phyloP scores from a whole-genome alignment of 352 stramenopile genomes.

The Phytophthora syringae region DNA sequence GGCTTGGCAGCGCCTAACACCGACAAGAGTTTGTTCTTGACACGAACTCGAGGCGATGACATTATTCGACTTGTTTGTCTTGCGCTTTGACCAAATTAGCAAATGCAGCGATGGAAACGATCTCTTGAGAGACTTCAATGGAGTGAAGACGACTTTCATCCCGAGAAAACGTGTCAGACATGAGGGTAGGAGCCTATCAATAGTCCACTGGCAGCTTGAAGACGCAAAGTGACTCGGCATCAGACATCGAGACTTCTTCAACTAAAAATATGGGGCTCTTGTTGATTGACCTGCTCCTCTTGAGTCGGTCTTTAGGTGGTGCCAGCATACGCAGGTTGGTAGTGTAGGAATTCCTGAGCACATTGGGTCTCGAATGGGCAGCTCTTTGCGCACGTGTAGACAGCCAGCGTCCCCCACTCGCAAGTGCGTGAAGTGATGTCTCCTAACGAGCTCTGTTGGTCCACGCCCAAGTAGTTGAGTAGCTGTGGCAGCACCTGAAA shows the following conservation, averaged over 20 bases:
- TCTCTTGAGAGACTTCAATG: neutral
- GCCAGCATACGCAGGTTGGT: slow-evolving; percentile 73
- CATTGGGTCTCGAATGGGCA: slow-evolving; percentile 70
- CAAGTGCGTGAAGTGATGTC: slow-evolving; percentile 69
- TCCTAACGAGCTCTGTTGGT: slow-evolving; percentile 63
- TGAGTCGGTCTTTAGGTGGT: slow-evolving; percentile 21
- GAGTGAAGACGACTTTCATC: slow-evolving; percentile 18
- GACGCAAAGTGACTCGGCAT: slow-evolving; percentile 31
- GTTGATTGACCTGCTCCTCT: slow-evolving; percentile 21
- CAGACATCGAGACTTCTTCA: slow-evolving; percentile 22
- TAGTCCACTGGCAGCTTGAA: slow-evolving; percentile 23
- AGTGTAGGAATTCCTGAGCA: slow-evolving; percentile 79
- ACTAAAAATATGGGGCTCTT: slow-evolving; percentile 42
- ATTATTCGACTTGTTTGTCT: slow-evolving; percentile 33
- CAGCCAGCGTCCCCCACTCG: slow-evolving; percentile 92
- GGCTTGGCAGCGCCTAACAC: slow-evolving; percentile 72
- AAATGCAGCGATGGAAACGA: too few species aligned
- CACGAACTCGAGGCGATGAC: slow-evolving; percentile 77
- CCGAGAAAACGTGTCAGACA: too few species aligned
- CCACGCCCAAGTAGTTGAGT: slow-evolving; percentile 90
- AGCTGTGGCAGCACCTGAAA: slow-evolving; percentile 96
- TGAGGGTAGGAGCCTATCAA: slow-evolving; percentile 31
- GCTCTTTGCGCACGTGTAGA: slow-evolving; percentile 94
- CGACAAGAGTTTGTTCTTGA: slow-evolving; percentile 82
- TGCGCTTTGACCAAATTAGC: slow-evolving; percentile 1